Evolutionary conservation across 495 filamentous ascomycete genomes (phyloP).

Genomic region (Xylaria nigripes): DNA sequence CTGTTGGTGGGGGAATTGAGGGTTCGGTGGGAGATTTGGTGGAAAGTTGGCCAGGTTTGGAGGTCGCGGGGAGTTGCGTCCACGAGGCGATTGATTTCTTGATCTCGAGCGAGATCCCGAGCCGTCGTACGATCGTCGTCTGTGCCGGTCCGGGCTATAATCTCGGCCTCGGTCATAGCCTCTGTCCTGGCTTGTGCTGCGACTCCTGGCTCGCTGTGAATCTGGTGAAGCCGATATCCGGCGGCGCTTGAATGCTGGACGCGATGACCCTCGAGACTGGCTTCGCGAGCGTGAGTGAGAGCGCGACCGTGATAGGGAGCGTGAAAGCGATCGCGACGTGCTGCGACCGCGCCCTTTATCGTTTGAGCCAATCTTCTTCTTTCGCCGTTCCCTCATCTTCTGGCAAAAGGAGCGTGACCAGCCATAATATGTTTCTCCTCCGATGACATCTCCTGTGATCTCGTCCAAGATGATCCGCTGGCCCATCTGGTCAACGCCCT

Average conservation of each 20-base stretch:
- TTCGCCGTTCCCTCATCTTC: constrained; percentile 61
- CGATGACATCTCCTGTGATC: constrained; percentile 49
- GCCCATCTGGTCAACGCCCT: constrained; percentile 66
- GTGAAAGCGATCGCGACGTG: constrained; percentile 25
- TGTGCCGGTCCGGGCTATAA: constrained; percentile 42
- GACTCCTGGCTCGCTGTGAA: constrained; percentile 12
- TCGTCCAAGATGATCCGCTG: constrained; percentile 55
- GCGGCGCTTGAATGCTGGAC: constrained; percentile 26
- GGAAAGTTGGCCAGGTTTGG: constrained; percentile 16
- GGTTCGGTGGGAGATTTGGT: constrained; percentile 23
- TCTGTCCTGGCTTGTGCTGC: constrained; percentile 20
- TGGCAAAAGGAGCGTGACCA: constrained; percentile 78
- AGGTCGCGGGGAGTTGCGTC: constrained; percentile 20
- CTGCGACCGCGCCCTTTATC: constrained; percentile 17
- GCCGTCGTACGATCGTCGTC: constrained; percentile 27
- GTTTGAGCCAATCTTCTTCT: constrained; percentile 19
- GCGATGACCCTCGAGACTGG: constrained; percentile 21
- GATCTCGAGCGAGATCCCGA: constrained; percentile 32
- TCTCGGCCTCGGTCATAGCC: constrained; percentile 34
- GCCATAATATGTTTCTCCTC: constrained; percentile 72
- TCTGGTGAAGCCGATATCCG: constrained; percentile 22
- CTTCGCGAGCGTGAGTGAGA: constrained; percentile 30
- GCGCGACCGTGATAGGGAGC: constrained; percentile 28
- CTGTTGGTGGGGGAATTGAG: constrained; percentile 27
- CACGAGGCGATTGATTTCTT: constrained; percentile 30